A percentile compares a stretch with the other conserved stretches of the same genome.
Conservation (phyloP, 768 basidiomycete genomes). For the Tricholoma matsutake region DNA sequence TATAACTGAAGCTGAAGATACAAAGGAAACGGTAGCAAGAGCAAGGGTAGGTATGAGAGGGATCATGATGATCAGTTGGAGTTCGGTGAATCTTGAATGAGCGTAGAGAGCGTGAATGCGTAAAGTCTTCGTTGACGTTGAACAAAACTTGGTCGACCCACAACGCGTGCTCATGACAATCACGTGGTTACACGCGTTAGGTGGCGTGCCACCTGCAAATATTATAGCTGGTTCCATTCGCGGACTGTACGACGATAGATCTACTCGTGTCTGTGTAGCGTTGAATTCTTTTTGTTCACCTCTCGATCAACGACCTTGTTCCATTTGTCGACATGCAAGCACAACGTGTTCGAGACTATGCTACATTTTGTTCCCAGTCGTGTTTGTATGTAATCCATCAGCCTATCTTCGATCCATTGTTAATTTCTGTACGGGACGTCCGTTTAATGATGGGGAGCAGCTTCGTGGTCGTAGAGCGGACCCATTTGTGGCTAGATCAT, state of each 20-base stretch:
- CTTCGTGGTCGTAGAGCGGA: constrained; percentile 64
- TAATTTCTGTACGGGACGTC: too few relatives aligned
- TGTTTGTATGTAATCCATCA: too few relatives aligned
- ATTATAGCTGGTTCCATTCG: too few relatives aligned
- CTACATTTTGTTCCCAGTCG: not conserved
- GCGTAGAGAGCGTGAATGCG: constrained; percentile 42
- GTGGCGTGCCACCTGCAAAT: too few relatives aligned
- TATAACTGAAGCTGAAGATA: constrained; percentile 71
- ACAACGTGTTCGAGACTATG: not conserved
- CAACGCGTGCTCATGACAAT: too few relatives aligned
- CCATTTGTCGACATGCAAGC: too few relatives aligned
- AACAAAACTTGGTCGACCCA: too few relatives aligned
- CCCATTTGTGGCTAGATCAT: constrained; percentile 53
- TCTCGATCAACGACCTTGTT: not conserved
- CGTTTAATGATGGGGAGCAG: constrained; percentile 33
- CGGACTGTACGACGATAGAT: too few relatives aligned
- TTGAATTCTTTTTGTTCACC: too few relatives aligned
- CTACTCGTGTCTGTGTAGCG: too few relatives aligned
- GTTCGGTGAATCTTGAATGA: constrained; percentile 39
- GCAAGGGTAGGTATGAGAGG: constrained; percentile 64
- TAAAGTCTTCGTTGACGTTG: constrained; percentile 35
- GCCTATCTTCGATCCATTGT: too few relatives aligned
- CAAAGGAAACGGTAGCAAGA: constrained; percentile 69
- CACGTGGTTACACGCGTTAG: too few relatives aligned
- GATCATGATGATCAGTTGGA: constrained; percentile 46